Evolutionary conservation across 2,329 filamentous ascomycete species (phyloP), one percentile per base, ranked within the genome.

Genomic region (Diaporthe australafricana): DNA sequence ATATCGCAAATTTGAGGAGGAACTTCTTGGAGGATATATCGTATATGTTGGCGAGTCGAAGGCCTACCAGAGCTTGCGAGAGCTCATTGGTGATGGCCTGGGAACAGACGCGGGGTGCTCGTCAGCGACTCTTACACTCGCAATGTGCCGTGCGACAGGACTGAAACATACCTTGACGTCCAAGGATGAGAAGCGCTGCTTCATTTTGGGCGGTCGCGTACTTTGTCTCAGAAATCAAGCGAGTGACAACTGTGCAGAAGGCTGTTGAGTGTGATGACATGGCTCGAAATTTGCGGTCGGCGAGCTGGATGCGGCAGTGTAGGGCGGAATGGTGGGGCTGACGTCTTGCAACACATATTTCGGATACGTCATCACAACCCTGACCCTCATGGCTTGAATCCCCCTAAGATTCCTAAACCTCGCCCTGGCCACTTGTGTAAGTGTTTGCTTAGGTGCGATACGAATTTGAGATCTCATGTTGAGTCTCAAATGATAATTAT

Each of bases 11-110:
- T 80, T 98, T 98, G 82, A 99, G 89, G 32, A 98, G 91, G 79
- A 98, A 94, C 79, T 98, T 98, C 80, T 96, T 95, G 75, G 95
- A 95, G 74, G 94, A 97, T 72, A 99, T 90, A 81, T 99, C 96
- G 85, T 99, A 98, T 81, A 98, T 92, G 80, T 99, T 99, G 74
- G 94, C 91, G 65, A 98, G 89, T 75, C 96, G 93, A 74, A 98
- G 87, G 72, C 90, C 90, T 72, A 92, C 90, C 68, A 99, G 88
- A 75, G 88, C 89, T 74, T 89, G 86, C 72, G 94, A 92, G 74
- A 99, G 93, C 88, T 99, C 96, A 81, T 97, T 94, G 70, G 95
- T 93, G 80, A 98, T 97, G 83, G 97, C 94, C 94, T 97, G 79
- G 14, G 67, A 20, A 22, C 20, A 45, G 40, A 17, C 16, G n/a